phyloP scores from a whole-genome alignment of 1,284 basidiomycete genomes.

The Ganoderma lucidum region DNA sequence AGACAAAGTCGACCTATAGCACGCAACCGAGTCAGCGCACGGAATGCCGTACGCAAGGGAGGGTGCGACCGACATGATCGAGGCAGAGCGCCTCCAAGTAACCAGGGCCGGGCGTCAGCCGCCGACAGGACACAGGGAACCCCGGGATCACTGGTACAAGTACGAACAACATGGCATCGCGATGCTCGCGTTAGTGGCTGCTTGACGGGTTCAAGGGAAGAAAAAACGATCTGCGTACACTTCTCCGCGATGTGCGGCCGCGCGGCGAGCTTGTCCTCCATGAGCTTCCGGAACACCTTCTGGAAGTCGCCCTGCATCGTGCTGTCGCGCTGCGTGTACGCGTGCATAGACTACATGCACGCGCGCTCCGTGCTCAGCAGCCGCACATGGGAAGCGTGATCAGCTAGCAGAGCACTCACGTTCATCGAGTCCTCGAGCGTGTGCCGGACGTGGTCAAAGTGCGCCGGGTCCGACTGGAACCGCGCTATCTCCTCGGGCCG shows the following conservation, averaged over 20 bases:
- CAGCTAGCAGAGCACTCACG: conserved; percentile 50
- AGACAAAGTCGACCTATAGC: conserved; percentile 59
- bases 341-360: conserved; percentile 57
- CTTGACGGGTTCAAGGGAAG: background rate
- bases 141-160: conserved; percentile 57
- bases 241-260: conserved; percentile 68
- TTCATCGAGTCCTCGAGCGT: conserved; percentile 61
- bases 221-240: conserved; percentile 39
- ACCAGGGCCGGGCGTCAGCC: conserved; percentile 70
- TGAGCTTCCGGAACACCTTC: conserved; percentile 51
- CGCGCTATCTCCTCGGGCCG: conserved; percentile 59
- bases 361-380: background rate
- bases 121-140: conserved; percentile 63
- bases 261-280: conserved; percentile 58
- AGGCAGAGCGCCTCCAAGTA: conserved; percentile 69
- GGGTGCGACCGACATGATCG: conserved; percentile 54
- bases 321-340: conserved; percentile 52
- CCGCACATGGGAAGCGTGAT: background rate
- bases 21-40: background rate
- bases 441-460: conserved; percentile 58
- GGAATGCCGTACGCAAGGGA: background rate
- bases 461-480: conserved; percentile 54
- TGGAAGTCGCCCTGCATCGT: conserved; percentile 50
- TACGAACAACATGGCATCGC: background rate
- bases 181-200: background rate